Evolutionary conservation across 805 yeast species (phyloP).

Genomic region (Blastobotrys terrestris): DNA sequence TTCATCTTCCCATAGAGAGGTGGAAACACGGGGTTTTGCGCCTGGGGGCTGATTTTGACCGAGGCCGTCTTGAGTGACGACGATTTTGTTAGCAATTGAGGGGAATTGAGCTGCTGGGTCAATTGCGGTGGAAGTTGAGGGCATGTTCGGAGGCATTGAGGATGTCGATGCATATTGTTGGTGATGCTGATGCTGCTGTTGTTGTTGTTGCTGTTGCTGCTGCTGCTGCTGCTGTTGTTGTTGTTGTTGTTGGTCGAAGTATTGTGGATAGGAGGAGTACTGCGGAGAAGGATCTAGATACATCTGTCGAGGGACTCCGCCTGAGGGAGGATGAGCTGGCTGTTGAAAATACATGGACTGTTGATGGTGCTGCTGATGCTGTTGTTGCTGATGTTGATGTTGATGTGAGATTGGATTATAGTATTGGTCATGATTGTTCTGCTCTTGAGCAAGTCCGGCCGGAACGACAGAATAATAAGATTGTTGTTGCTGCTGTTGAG

Average conservation of each 20-base stretch:
- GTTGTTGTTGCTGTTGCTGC: constrained; percentile 8
- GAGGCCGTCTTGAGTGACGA: constrained; percentile 19
- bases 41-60: constrained; percentile 28
- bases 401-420: constrained; percentile 1
- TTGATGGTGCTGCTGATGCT: constrained; percentile 9
- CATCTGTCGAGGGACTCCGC: neutral
- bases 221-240: constrained; percentile 10
- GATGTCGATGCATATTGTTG: constrained; percentile 2
- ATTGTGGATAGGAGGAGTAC: neutral
- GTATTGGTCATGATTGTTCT: constrained; percentile 6
- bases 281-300: constrained; percentile 2
- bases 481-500: constrained; percentile 6
- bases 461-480: neutral
- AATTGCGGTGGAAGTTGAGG: neutral
- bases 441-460: neutral
- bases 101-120: constrained; percentile 20
- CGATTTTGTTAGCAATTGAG: constrained; percentile 17
- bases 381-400: constrained; percentile 14
- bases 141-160: neutral
- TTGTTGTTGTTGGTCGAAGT: neutral
- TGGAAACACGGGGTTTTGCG: constrained; percentile 52
- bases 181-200: constrained; percentile 6
- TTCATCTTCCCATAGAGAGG: constrained; percentile 87
- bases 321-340: too few species aligned
- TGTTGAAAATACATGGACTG: constrained; percentile 5